Conservation (phyloP, 2,329 filamentous ascomycete species). For the Ceratocystis destructans region DNA sequence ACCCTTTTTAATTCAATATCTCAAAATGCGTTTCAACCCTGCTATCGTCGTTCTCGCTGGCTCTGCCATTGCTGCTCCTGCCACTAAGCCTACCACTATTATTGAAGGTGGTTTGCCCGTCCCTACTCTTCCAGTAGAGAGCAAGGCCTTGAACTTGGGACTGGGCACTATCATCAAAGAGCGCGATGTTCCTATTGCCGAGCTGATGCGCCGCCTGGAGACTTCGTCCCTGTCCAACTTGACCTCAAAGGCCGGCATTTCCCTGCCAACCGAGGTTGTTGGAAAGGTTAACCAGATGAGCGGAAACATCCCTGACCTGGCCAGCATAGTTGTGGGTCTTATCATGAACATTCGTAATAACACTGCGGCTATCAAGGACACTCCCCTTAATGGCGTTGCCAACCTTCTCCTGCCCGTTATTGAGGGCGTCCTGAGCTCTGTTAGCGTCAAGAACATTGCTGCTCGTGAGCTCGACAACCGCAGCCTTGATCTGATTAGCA, state of each 20-base stretch:
- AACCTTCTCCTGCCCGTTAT: conserved; percentile 10
- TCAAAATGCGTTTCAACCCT: conserved; percentile 17
- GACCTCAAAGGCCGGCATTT: conserved; percentile 6
- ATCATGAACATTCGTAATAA: conserved; percentile 7
- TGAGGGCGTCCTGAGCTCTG: conserved; percentile 10
- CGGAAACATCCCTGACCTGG: not conserved
- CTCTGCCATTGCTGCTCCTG: conserved; percentile 14
- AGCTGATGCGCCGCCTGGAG: not conserved
- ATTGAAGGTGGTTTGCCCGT: too few relatives aligned
- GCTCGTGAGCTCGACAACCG: not conserved
- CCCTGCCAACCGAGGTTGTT: conserved; percentile 5
- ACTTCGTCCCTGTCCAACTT: not conserved
- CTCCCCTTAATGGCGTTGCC: conserved; percentile 10
- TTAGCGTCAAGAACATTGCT: not conserved
- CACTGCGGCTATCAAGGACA: not conserved
- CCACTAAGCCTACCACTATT: not conserved
- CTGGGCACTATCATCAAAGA: too few relatives aligned
- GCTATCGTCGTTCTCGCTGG: conserved; percentile 9
- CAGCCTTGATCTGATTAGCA: not conserved
- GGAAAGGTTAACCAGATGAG: conserved; percentile 7
- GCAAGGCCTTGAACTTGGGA: too few relatives aligned
- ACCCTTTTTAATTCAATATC: not conserved
- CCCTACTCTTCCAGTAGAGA: too few relatives aligned
- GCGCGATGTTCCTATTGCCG: not conserved
- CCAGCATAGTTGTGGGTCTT: conserved; percentile 10